A percentile compares a stretch with the other conserved stretches of the same genome.
Evolutionary conservation across 73 alveolate genomes (phyloP).

Genomic region (Uronychia setigera): DNA sequence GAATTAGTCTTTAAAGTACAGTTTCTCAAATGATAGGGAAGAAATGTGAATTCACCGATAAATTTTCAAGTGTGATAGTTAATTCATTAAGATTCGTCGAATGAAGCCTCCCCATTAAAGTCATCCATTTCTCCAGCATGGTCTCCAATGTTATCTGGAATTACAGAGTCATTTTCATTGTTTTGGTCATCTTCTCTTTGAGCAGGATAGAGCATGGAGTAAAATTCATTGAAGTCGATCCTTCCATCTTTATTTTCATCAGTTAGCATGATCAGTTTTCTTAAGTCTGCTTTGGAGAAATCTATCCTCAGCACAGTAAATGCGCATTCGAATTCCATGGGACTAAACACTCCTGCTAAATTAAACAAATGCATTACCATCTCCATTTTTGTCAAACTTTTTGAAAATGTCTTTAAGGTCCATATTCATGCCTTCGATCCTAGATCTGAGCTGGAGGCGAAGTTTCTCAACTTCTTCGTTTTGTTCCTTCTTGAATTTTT

Average conservation of each 20-base stretch:
- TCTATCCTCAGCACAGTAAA: slow-evolving; percentile 40
- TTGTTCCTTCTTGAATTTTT: slow-evolving; percentile 23
- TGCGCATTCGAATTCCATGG: slow-evolving; percentile 50
- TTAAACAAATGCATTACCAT: too few species aligned
- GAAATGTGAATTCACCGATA: neutral
- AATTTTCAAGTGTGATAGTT: too few species aligned
- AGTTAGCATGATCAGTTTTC: slow-evolving; percentile 27
- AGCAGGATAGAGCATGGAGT: slow-evolving; percentile 31
- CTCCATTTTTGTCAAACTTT: slow-evolving; percentile 53
- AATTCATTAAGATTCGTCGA: too few species aligned
- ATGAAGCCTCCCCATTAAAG: neutral
- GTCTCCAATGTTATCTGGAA: slow-evolving; percentile 3
- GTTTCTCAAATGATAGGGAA: neutral
- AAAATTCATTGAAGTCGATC: slow-evolving; percentile 51
- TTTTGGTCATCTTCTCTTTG: slow-evolving; percentile 9
- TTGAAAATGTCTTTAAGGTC: slow-evolving; percentile 20
- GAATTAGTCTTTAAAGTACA: neutral
- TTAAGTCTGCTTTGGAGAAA: slow-evolving; percentile 20
- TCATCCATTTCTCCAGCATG: too few species aligned
- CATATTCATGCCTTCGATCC: slow-evolving; percentile 17
- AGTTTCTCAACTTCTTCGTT: slow-evolving; percentile 11
- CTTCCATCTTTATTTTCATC: slow-evolving; percentile 59
- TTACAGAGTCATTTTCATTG: neutral
- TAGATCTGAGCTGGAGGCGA: slow-evolving; percentile 5
- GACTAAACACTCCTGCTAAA: slow-evolving; percentile 51